Evolutionary conservation across 768 basidiomycete genomes (phyloP), one percentile per base, ranked within the genome.

Genomic region (Kwoniella sp.): DNA sequence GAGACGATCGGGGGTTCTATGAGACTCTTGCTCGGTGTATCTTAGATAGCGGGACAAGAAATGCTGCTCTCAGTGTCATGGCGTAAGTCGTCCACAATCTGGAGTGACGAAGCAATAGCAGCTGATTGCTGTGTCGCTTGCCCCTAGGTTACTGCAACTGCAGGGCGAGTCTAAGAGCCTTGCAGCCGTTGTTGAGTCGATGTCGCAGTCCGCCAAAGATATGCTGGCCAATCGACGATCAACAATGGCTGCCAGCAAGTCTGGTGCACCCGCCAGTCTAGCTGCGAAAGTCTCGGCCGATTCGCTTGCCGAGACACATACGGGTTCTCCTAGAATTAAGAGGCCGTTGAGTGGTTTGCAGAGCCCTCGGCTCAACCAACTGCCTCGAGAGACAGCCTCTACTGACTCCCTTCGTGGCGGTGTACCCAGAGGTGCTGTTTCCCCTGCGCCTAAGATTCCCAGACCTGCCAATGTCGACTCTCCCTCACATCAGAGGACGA

Each of bases 1-100:
- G 60, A 55, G 70, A 74, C 25, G 74, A 74, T 64, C 37, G 68
- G 45, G 71, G 65, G 1, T 72, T 73, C 66, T 77, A 68, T 61
- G 69, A 73, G 56, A 57, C 70, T 23, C 28, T 76, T n/a, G 68
- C 73, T 11, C 68, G 65, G 47, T 73, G 72, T 58, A 67, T 76
- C 78, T 92, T 91, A 77, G 95, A 98, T 79, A 87, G 91, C 0
- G 84, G 86, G 62, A 92, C 93, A 50, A 86, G 94, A 12, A 94
- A 90, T 74, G 92, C 94, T 8, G 90, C 92, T 3, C 84, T 98
- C 38, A 85, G 86, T 34, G 85, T 88, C 41, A 83, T 98, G 55
- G 89, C 93, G 93, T 90, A 75, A 74, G 83, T 82, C n/a, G 0
- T 15, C 13, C 50, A n/a, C n/a, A n/a, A n/a, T n/a, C n/a, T n/a